Conservation (phyloP, 306 rosid species). For the Lathyrus sativus region DNA sequence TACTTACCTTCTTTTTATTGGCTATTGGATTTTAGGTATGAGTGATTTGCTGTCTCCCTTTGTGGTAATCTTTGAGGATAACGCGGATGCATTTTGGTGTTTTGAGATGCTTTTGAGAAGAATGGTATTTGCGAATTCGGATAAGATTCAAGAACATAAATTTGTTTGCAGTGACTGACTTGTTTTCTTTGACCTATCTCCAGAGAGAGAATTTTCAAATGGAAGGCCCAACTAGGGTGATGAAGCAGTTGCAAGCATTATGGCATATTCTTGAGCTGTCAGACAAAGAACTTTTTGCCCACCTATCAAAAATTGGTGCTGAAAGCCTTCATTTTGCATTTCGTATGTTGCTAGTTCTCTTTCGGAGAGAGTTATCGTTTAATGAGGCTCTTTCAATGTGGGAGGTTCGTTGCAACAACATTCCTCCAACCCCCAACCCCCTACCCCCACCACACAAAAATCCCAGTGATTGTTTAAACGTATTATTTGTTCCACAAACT, state of each 20-base stretch:
- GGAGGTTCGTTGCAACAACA: slow-evolving; percentile 75
- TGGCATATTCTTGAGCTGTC: slow-evolving; percentile 84
- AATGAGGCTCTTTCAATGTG: slow-evolving; percentile 92
- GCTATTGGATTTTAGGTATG: slow-evolving; percentile 74
- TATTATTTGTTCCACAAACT: neutral
- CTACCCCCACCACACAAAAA: neutral
- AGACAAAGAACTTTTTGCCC: slow-evolving; percentile 76
- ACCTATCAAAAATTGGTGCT: slow-evolving; percentile 86
- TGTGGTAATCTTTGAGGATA: slow-evolving; percentile 87
- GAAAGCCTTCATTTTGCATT: slow-evolving; percentile 98
- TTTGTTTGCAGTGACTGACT: slow-evolving; percentile 43
- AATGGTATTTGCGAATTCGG: slow-evolving; percentile 70
- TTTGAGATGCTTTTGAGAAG: slow-evolving; percentile 98
- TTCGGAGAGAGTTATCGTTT: slow-evolving; percentile 88
- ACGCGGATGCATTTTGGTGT: slow-evolving; percentile 99
- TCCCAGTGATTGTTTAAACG: neutral
- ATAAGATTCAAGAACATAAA: slow-evolving; percentile 34
- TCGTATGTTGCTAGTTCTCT: slow-evolving; percentile 93
- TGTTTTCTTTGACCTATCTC: slow-evolving; percentile 35
- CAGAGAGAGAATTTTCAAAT: slow-evolving; percentile 92
- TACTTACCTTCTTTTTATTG: slow-evolving; percentile 36
- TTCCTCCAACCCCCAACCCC: neutral
- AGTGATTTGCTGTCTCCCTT: slow-evolving; percentile 98
- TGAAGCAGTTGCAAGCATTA: slow-evolving; percentile 80
- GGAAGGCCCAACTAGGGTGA: slow-evolving; percentile 96